A percentile compares a stretch with the other conserved stretches of the same genome.
Evolutionary conservation across 2,329 filamentous ascomycete genomes (phyloP).

Genomic region (Penicillium sp.): DNA sequence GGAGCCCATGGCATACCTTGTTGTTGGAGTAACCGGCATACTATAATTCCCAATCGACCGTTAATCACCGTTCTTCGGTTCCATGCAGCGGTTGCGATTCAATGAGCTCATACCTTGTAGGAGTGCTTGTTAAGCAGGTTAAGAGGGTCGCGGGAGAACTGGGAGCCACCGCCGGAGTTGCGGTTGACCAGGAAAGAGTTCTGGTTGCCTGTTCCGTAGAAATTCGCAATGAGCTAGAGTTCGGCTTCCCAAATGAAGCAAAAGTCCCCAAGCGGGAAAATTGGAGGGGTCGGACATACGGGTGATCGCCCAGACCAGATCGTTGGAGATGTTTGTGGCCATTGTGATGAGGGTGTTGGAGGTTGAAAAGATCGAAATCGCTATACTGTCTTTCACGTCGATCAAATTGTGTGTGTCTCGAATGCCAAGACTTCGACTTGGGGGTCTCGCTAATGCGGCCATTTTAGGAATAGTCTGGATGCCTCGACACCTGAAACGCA

Average conservation of each 20-base stretch:
- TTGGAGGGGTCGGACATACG: slow-evolving; percentile 64
- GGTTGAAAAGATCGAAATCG: slow-evolving; percentile 28
- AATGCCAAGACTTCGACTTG: slow-evolving; percentile 24
- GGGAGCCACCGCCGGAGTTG: slow-evolving; percentile 73
- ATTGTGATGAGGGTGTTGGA: slow-evolving; percentile 36
- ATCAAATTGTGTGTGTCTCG: slow-evolving; percentile 30
- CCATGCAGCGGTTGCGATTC: slow-evolving; percentile 11
- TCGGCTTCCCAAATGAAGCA: slow-evolving; percentile 1
- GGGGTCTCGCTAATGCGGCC: slow-evolving; percentile 42
- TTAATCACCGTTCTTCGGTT: slow-evolving; percentile 24
- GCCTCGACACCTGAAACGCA: slow-evolving; percentile 9
- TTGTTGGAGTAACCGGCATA: slow-evolving; percentile 91
- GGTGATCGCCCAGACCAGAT: slow-evolving; percentile 93
- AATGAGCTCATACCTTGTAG: slow-evolving; percentile 68
- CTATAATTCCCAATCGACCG: slow-evolving; percentile 48
- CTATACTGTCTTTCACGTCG: slow-evolving; percentile 12
- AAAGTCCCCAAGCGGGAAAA: background rate
- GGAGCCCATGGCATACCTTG: slow-evolving; percentile 64
- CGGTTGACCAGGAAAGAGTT: slow-evolving; percentile 94
- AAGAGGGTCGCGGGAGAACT: slow-evolving; percentile 91
- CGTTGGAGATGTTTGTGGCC: slow-evolving; percentile 75
- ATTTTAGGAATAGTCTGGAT: slow-evolving; percentile 34
- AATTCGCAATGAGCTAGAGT: slow-evolving; percentile 12
- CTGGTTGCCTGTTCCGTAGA: slow-evolving; percentile 66
- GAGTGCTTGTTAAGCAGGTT: slow-evolving; percentile 91